Base-by-base conservation (phyloP, 169 alveolate species). In the Eimeria sp. region DNA sequence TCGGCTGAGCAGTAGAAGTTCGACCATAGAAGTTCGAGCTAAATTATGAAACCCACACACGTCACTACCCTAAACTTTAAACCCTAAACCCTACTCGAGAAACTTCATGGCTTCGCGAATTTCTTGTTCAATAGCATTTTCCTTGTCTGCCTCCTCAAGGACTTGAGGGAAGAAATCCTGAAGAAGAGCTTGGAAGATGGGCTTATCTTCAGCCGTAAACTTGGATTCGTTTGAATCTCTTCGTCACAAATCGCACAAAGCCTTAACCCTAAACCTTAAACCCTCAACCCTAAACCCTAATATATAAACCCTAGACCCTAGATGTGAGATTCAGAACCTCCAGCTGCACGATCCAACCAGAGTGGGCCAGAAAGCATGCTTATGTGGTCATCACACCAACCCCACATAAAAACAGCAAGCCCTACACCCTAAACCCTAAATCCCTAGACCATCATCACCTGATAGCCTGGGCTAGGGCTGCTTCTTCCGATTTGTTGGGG, bases 391-490 rank as follows among this genome's bases (percentile, higher is more conserved):
- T 18, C 70, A 1, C 76, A 16, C n/a, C 43, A 4, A 16, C 18
- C 18, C 40, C 10, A 65, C 13, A 9, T 16, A 49, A 6, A 70
- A 70, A 70, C 49, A 49, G 49, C 27, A 70, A 70, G 3, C 80
- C 80, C 80, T 70, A 70, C 4, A 3, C 61, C 87, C 61, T 43
- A 43, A 76, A 76, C 87, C 89, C 89, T 49, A 82, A 82, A 82
- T 51, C 63, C 70, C n/a, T 51, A 49, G 30, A 43, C 54, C 90
- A 34, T 34, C 2, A 34, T 75, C 7, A 92, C 96, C 99, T 98
- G 97, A 99, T 96, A 75, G 99, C 99, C 95, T 99, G 98, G 99
- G 99, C 98, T 83, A 99, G 98, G 84, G 99, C 97, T 87, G 98
- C 98, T 96, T 99, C 99, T 97, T 99, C 99, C 34, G 98, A 98